Base-by-base conservation (phyloP, 805 yeast genomes). In the Jamesozyma rosinii region DNA sequence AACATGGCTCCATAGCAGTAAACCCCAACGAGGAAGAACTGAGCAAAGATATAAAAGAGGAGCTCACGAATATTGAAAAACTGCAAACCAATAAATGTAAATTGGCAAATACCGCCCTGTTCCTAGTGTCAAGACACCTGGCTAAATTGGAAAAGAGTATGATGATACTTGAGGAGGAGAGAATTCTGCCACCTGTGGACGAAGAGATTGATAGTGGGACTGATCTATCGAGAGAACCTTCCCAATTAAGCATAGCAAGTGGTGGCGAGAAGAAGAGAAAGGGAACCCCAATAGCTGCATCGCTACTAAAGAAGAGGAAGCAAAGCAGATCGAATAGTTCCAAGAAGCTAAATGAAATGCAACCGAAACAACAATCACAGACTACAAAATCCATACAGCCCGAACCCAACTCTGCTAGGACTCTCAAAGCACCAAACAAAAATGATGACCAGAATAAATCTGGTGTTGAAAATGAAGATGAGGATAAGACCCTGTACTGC, bases 41-140 rank as follows among this genome's bases (percentile, higher is more conserved):
- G 3, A 75, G 76, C 51, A 71, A 75, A 22, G 81, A 80, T 52
- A 82, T 89, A 6, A 72, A 75, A 37, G 82, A 81, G 36, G 90
- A 83, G 44, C 76, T 81, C 67, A 71, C 71, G 31, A 65, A 69
- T 37, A 79, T 82, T 5, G 69, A 74, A 42, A 68, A 67, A 42
- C 53, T 86, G 33, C 97, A 90, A 58, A 74, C 76, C 47, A 92
- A 84, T 46, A 90, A 92, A 65, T 75, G 82, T 39, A 65, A 81
- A 11, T 63, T 88, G 33, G 85, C 96, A 4, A 84, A 86, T 56
- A 87, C 95, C 1, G 89, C 95, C 3, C 69, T 90, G 38, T 83
- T 81, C 58, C 61, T 83, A 27, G 76, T 90, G 3, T 66, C 88
- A 2, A 83, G 83, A 56, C 95, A 90, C 59, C 67, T 88, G 46